phyloP scores from a whole-genome alignment of 2,329 filamentous ascomycete genomes.

The Arthrobotrys entomopaga region DNA sequence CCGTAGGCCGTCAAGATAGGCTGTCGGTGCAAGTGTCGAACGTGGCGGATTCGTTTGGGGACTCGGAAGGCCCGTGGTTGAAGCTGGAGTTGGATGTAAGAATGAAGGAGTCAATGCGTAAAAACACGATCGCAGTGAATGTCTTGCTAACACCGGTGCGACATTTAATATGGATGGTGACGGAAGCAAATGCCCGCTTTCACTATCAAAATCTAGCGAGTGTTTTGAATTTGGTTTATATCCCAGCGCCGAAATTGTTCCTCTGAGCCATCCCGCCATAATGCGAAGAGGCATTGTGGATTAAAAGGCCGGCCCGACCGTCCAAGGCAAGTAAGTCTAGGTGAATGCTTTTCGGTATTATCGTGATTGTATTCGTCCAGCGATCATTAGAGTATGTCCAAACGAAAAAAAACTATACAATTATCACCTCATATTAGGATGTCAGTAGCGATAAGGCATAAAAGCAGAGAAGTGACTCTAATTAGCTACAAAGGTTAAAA shows the following conservation, averaged over 20 bases:
- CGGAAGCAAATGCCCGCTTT: conserved; percentile 23
- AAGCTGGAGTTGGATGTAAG: conserved; percentile 26
- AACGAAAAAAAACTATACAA: no score
- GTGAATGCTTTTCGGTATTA: background rate
- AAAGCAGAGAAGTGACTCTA: no score
- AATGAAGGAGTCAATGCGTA: conserved; percentile 39
- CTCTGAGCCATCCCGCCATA: conserved; percentile 22
- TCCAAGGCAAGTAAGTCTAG: no score
- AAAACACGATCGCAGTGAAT: conserved; percentile 28
- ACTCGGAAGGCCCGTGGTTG: conserved; percentile 8
- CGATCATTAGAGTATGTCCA: background rate
- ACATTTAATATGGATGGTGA: conserved; percentile 8
- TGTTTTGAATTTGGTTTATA: background rate
- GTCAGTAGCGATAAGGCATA: no score
- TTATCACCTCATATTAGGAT: no score
- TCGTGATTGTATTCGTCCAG: conserved; percentile 5
- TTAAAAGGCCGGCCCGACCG: background rate
- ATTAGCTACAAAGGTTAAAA: no score
- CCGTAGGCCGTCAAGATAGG: conserved; percentile 60
- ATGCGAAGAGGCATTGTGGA: conserved; percentile 18
- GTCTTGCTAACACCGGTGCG: conserved; percentile 23
- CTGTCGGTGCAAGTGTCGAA: conserved; percentile 33
- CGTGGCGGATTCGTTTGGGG: conserved; percentile 14
- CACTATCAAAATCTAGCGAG: background rate
- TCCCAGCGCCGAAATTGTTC: conserved; percentile 7